Base-by-base conservation (phyloP, 768 basidiomycete species). In the Mrakia hoshinonis region DNA sequence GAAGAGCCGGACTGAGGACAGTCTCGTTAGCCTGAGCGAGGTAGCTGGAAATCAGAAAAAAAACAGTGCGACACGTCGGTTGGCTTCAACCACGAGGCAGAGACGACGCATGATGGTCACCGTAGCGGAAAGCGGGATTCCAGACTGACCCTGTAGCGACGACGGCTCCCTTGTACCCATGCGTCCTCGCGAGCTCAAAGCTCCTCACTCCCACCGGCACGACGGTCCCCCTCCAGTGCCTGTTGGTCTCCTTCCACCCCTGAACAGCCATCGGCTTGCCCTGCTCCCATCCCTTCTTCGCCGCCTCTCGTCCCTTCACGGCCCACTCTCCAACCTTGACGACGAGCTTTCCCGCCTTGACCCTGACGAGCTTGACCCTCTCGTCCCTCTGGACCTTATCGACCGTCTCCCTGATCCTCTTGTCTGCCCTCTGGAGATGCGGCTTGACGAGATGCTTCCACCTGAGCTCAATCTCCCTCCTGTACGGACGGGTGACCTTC, bases 381-480 rank as follows among this genome's bases (percentile, higher is more conserved):
- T 29, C 52, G 11, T 68, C 54, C n/a, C 5, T 26, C n/a, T 39
- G 51, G 52, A 68, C 34, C 29, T 29, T 31, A 9, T n/a, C 4
- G 18, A 24, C 22, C 10, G 36, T 43, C 3, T 38, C n/a, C 34
- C n/a, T 12, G 10, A 55, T 26, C 11, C 5, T 36, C 29, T n/a
- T 39, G 20, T 75, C 65, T 47, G 76, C 74, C 4, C 76, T 74
- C n/a, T 76, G 74, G 66, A 79, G 65, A 65, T 77, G 72, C 18
- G 77, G 77, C 29, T 77, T 75, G 4, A 78, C 73, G 67, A 78
- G 74, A 34, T 67, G 60, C 15, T 67, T 63, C 72, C 77, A 79
- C 11, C 74, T 54, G 26, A 70, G 47, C 29, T 65, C 55, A 24
- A 76, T 47, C 36, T 75, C 70, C 15, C 75, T 75, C 43, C 47